Conservation (phyloP, 208 protist genomes). For the Acanthamoeba culbertsoni region DNA sequence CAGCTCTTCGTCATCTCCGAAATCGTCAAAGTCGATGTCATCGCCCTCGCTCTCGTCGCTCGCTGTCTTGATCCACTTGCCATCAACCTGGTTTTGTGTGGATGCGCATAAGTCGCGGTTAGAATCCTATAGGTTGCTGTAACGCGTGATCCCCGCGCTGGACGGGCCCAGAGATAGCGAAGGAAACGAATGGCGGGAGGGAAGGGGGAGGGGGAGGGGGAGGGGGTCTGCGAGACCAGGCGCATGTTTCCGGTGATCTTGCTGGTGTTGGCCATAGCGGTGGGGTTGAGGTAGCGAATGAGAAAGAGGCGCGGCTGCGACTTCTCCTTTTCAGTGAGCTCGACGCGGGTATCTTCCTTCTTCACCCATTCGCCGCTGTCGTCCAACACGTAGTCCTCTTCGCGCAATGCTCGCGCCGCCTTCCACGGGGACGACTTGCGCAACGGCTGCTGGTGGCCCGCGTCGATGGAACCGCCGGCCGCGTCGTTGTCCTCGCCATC, state of each 20-base stretch:
- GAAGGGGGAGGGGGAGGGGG: not conserved
- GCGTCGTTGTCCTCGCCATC: not conserved
- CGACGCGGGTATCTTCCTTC: not conserved
- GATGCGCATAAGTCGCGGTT: not conserved
- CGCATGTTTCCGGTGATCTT: slow-evolving; percentile 18
- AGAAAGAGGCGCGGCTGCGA: not conserved
- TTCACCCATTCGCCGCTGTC: not conserved
- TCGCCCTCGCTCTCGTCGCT: not conserved
- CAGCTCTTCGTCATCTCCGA: not conserved
- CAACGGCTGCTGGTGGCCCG: not conserved
- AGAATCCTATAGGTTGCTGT: no score
- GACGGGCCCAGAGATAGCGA: not conserved
- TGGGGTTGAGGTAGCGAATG: slow-evolving; percentile 8
- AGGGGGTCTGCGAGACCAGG: not conserved
- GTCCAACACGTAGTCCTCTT: slow-evolving; percentile 10
- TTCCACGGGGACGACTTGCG: not conserved
- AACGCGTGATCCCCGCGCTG: no score
- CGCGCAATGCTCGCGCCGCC: not conserved
- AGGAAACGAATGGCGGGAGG: not conserved
- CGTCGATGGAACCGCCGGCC: not conserved
- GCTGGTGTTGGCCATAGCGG: not conserved
- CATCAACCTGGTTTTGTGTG: no score
- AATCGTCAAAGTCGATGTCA: not conserved
- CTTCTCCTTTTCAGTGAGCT: not conserved
- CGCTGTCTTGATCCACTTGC: not conserved